phyloP scores from a whole-genome alignment of 1,139 yeast species.

The Kurtzmaniella quercitrusa region DNA sequence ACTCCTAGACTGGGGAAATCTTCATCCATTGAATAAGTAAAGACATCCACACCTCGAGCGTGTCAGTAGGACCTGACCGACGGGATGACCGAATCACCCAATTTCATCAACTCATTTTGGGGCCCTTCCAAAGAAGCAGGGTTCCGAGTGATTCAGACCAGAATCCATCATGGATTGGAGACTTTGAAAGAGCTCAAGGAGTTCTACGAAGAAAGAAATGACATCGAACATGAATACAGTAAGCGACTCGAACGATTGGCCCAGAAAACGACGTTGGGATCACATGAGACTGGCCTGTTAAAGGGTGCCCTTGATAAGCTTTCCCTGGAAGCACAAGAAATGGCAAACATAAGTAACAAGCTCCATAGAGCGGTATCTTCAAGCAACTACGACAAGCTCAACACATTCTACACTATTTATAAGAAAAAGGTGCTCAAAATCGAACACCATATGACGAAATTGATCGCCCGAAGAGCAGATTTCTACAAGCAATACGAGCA shows the following conservation, averaged over 20 bases:
- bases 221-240: conserved; percentile 72
- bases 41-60: no score
- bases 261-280: conserved; percentile 44
- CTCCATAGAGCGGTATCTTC: conserved; percentile 29
- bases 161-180: conserved; percentile 27
- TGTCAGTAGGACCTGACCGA: neutral
- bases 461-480: conserved; percentile 23
- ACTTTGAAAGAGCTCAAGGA: conserved; percentile 42
- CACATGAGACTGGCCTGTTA: conserved; percentile 56
- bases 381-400: conserved; percentile 31
- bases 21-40: no score
- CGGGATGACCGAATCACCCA: neutral
- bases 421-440: conserved; percentile 28
- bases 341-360: conserved; percentile 29
- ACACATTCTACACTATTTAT: conserved; percentile 27
- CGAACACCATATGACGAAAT: conserved; percentile 34
- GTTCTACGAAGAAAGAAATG: conserved; percentile 47
- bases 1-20: no score
- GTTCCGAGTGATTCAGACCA: conserved; percentile 24
- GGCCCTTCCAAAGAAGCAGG: conserved; percentile 33
- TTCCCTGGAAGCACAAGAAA: conserved; percentile 43
- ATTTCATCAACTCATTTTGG: conserved; percentile 45
- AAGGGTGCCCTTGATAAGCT: conserved; percentile 59
- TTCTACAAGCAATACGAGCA: conserved; percentile 31
- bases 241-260: conserved; percentile 50